Evolutionary conservation across 371 early-diverging fungal species (phyloP).

Genomic region (Vairimorpha ceranae): DNA sequence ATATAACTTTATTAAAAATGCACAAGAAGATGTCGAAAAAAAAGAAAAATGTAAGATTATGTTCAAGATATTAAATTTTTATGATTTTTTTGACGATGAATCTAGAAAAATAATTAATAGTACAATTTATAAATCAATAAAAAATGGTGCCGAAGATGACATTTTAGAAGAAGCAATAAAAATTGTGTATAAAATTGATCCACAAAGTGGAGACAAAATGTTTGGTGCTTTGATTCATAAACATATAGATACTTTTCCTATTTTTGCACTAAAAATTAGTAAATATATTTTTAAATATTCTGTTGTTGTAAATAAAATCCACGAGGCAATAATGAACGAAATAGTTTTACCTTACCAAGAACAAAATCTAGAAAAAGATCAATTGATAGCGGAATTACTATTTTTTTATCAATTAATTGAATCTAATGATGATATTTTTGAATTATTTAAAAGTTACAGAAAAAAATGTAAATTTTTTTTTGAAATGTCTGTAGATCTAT

Average conservation of each 20-base stretch:
- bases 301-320: constrained; percentile 6
- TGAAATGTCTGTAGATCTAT: constrained; percentile 16
- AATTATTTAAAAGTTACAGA: not conserved
- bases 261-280: constrained; percentile 22
- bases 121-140: constrained; percentile 41
- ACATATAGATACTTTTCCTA: constrained; percentile 4
- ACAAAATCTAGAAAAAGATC: not conserved
- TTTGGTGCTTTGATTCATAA: constrained; percentile 41
- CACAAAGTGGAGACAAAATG: constrained; percentile 19
- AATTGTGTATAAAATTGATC: constrained; percentile 12
- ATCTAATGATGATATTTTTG: constrained; percentile 1
- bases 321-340: constrained; percentile 47
- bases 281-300: constrained; percentile 39
- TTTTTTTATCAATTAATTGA: constrained; percentile 1
- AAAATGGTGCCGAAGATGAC: constrained; percentile 1
- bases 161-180: constrained; percentile 25
- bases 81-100: constrained; percentile 47
- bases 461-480: not conserved
- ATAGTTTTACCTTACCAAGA: constrained; percentile 10
- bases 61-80: constrained; percentile 43
- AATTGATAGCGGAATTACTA: constrained; percentile 13
- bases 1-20: constrained; percentile 12
- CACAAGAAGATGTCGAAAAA: not conserved
- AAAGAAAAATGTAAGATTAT: constrained; percentile 20
- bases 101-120: constrained; percentile 23